Base-by-base conservation (phyloP, 2,329 filamentous ascomycete species). In the Diaporthe citriasiana region DNA sequence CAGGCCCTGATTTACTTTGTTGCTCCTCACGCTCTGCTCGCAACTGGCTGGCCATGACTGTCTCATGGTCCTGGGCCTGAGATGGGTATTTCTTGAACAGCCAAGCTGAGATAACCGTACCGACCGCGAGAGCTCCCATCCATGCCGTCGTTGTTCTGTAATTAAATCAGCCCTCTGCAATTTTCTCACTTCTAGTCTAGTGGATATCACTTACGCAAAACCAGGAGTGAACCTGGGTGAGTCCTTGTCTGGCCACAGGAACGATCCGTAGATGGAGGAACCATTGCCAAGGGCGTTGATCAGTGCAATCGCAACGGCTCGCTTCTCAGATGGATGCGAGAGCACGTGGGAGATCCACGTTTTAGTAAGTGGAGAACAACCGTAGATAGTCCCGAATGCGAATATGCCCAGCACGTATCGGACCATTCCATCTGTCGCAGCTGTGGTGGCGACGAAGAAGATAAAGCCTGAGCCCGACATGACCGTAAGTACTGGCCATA, bases 261-360 rank as follows among this genome's bases (percentile, higher is more conserved):
- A 65, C 22, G 60, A 65, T 2, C 60, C 60, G 12, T 65, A 65
- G 22, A 65, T 65, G 9, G 60, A 65, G 2, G 60, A 65, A 0
- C 60, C 60, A 15, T 65, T 65, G 3, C 60, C 60, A 1, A 65
- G 15, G n/a, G 60, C 60, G 3, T 65, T 65, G 10, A 65, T 65
- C 60, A 65, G 8, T 3, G 60, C 60, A 17, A 65, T 65, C 0
- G 60, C 60, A 15, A 65, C 42, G 3, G 60, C 60, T 9, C 60
- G 60, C 60, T 50, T 65, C 42, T 65, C 60, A 3, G 60, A 65
- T 0, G 60, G 60, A 9, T 65, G 60, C 1, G 60, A 65, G 1
- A 65, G 42, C 10, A 65, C 60, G 25, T 65, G 60, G 17, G 60
- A 65, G 5, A 65, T 65, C 60, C 60, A 65, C 22, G 60, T 65